Evolutionary conservation across 192 early-diverging fungal species (phyloP).

Genomic region (Coemansia javaensis): DNA sequence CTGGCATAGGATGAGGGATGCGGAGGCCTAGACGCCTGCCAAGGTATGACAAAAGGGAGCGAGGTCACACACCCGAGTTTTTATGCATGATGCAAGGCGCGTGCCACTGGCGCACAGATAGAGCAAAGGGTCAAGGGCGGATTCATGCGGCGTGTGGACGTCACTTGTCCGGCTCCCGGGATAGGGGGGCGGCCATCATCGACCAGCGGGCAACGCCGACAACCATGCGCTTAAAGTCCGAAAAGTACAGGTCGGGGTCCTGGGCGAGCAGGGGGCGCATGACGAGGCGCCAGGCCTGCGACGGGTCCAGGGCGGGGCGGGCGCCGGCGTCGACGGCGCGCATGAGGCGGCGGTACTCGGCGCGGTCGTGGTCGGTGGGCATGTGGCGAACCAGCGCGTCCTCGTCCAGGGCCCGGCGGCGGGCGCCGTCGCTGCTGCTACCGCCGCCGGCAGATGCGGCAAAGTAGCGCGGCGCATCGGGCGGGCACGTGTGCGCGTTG

Average conservation of each 20-base stretch:
- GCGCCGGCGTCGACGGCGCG: not conserved
- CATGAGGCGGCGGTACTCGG: constrained; percentile 10
- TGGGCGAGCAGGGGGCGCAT: constrained; percentile 16
- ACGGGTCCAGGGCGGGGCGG: constrained; percentile 1
- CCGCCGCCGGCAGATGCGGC: not conserved
- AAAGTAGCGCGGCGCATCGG: constrained; percentile 12
- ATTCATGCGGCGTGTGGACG: too few species aligned
- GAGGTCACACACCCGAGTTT: too few species aligned
- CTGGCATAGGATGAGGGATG: too few species aligned
- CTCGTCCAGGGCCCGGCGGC: too few species aligned
- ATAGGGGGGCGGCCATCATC: too few species aligned
- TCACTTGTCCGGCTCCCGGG: too few species aligned
- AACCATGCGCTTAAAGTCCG: constrained; percentile 33
- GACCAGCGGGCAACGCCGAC: constrained; percentile 26
- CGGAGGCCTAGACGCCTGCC: too few species aligned
- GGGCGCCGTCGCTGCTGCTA: not conserved
- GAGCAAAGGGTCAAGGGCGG: too few species aligned
- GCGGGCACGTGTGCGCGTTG: constrained; percentile 22
- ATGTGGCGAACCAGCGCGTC: too few species aligned
- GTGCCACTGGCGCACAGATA: too few species aligned
- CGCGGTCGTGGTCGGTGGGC: not conserved
- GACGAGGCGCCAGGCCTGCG: constrained; percentile 28
- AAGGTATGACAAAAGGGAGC: too few species aligned
- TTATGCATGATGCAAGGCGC: too few species aligned
- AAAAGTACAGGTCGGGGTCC: constrained; percentile 33